Evolutionary conservation across 2,329 filamentous ascomycete genomes (phyloP), one percentile per base, ranked within the genome.

Genomic region (Aspergillus brasiliensis): DNA sequence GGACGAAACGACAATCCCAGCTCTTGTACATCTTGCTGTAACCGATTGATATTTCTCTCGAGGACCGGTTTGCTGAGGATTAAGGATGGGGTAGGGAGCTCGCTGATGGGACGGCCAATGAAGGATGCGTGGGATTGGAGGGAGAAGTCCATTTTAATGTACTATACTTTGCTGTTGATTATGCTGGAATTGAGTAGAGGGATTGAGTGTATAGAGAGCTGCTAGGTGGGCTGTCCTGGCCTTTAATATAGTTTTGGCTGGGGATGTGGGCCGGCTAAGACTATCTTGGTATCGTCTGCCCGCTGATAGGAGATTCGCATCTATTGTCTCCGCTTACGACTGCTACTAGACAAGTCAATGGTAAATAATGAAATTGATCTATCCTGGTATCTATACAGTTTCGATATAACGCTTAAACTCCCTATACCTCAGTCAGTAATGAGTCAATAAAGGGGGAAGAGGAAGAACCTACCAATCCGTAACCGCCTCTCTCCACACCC

Each of bases 401-500:
- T 91, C 89, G 62, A 91, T 90, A 69, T 92, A 92, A 62, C 89
- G 82, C 77, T 85, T 86, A 73, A 91, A 82, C 74, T 92, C 89
- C 89, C 88, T 62, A 37, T 1, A 49, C 48, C 37, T 17, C 5
- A 31, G 47, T 62, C 61, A 66, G 56, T 46, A 28, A 28, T 25
- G 4, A 19, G 52, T 42, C 13, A 8, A 19, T 7, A 8, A 7
- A 15, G 28, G 10, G 2, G 21, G 3, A 28, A 7, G 11, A 2
- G 1, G 77, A 31, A 34, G 31, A 2, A 34, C 31, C 1, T 82
- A 93, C 92, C 94, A 97, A 76, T 97, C 94, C 21, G 93, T 97
- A 10, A 97, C 93, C 1, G 92, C 92, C 75, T 97, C 93, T 68
- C 97, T 92, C 89, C 91, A 98, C 8, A 96, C 78, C 62, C 90